Base-by-base conservation (phyloP, 345 rosid species). In the Pelargonium nanum region DNA sequence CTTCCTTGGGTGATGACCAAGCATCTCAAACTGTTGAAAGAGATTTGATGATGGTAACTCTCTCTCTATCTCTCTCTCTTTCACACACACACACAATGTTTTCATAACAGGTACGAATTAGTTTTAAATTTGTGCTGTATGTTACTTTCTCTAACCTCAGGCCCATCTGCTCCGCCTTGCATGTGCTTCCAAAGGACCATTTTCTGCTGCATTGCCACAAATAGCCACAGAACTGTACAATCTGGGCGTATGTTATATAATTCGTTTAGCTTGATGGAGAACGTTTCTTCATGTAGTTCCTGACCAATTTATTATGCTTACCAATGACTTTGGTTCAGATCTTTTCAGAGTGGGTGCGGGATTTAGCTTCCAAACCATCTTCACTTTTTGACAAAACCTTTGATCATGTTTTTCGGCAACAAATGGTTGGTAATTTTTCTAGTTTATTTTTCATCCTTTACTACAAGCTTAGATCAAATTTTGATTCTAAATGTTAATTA, bases 91-190 rank as follows among this genome's bases (percentile, higher is more conserved):
- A 0, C 21, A 3, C 24, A 22, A 12, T 13, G n/a, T 62, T 51
- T 24, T 56, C 20, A 19, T 22, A 30, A 9, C 23, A 19, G 4
- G 9, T 64, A 22, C 22, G 57, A 69, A 50, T 34, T 52, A 58
- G 50, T 21, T 67, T 21, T 67, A 53, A 53, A 61, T 62, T 55
- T 20, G 21, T 25, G 19, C 63, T 61, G 58, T 61, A 19, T 58
- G 8, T 23, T 55, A 44, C 30, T 64, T 53, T 63, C 44, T 54
- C 15, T 40, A 55, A n/a, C 17, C n/a, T 57, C 64, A 90, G 97
- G 87, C 82, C 72, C 96, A 92, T 81, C 75, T 92, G 62, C 89
- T 92, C 73, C 95, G 72, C 16, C 89, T 89, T 62, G 93, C 86
- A 58, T 88, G 96, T 70, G 74, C 84, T 72, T 83, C 93, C 54